phyloP scores from a whole-genome alignment of 805 yeast species.

The Starmerella riodocensis region DNA sequence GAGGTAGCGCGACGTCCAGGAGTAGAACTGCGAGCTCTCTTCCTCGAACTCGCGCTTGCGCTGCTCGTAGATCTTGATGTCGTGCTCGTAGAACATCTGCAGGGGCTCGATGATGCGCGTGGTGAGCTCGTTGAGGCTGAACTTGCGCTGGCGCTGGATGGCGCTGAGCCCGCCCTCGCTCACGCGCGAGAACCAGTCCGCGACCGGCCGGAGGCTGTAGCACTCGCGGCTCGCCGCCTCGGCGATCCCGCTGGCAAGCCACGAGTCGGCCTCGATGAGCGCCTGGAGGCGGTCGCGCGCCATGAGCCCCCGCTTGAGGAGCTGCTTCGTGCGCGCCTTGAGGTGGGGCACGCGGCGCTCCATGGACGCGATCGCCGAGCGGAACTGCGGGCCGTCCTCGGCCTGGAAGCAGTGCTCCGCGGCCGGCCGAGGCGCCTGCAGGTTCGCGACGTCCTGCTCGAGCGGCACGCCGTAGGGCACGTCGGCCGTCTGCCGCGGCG shows the following conservation, averaged over 20 bases:
- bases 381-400: conserved; percentile 35
- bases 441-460: background rate
- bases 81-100: conserved; percentile 30
- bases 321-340: conserved; percentile 27
- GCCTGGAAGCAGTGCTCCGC: conserved; percentile 26
- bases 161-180: conserved; percentile 22
- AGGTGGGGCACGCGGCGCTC: conserved; percentile 29
- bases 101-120: conserved; percentile 30
- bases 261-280: conserved; percentile 26
- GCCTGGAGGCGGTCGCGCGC: conserved; percentile 26
- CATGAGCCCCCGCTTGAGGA: conserved; percentile 28
- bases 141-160: conserved; percentile 19
- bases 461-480: conserved; percentile 14
- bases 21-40: conserved; percentile 32
- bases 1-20: conserved; percentile 34
- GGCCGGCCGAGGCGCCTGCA: conserved; percentile 22
- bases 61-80: conserved; percentile 30
- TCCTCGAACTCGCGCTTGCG: conserved; percentile 35
- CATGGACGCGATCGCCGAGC: conserved; percentile 30
- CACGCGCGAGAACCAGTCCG: conserved; percentile 22
- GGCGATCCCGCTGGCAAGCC: conserved; percentile 25
- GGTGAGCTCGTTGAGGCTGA: conserved; percentile 24
- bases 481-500: background rate
- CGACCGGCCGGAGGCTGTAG: conserved; percentile 25
- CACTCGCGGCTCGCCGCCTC: conserved; percentile 26